A percentile compares a stretch with the other conserved stretches of the same genome.
Evolutionary conservation across 2,329 filamentous ascomycete genomes (phyloP).

Genomic region (Aulographum hederae): DNA sequence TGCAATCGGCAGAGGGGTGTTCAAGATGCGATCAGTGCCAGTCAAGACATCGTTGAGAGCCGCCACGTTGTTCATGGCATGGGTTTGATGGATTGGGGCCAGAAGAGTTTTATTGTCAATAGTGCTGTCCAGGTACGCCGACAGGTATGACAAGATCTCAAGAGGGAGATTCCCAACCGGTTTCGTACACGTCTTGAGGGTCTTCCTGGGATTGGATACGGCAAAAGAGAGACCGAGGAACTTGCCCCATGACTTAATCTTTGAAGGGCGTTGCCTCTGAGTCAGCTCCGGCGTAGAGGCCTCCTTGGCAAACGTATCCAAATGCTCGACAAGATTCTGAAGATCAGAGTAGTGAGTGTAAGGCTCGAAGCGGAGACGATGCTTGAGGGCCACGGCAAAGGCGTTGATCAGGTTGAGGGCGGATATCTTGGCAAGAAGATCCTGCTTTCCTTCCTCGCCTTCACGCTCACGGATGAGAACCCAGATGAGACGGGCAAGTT

Average conservation of each 20-base stretch:
- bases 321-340: slow-evolving; percentile 46
- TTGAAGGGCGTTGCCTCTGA: slow-evolving; percentile 15
- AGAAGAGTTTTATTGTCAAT: slow-evolving; percentile 36
- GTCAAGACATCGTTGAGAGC: slow-evolving; percentile 54
- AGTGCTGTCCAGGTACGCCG: slow-evolving; percentile 44
- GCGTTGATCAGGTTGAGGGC: slow-evolving; percentile 63
- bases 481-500: slow-evolving; percentile 59
- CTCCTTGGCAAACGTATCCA: slow-evolving; percentile 55
- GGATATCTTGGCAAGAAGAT: slow-evolving; percentile 48
- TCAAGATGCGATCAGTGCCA: slow-evolving; percentile 59
- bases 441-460: slow-evolving; percentile 41
- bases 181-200: slow-evolving; percentile 51
- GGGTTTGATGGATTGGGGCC: slow-evolving; percentile 15
- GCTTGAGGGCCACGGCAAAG: slow-evolving; percentile 62
- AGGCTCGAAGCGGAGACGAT: slow-evolving; percentile 69
- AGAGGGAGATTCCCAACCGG: slow-evolving; percentile 70
- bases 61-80: slow-evolving; percentile 30
- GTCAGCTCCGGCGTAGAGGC: slow-evolving; percentile 25
- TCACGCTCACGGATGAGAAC: slow-evolving; percentile 49
- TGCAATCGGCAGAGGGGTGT: slow-evolving; percentile 64
- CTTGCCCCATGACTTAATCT: slow-evolving; percentile 49
- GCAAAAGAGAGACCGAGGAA: slow-evolving; percentile 64
- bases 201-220: slow-evolving; percentile 58
- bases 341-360: slow-evolving; percentile 63
- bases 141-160: slow-evolving; percentile 60